A percentile compares a stretch with the other conserved stretches of the same genome.
These are phyloP conservation scores for Skeletonema costatum DNA, from an alignment of 108 stramenopile genomes.

Conservation along the genomic window DNA sequence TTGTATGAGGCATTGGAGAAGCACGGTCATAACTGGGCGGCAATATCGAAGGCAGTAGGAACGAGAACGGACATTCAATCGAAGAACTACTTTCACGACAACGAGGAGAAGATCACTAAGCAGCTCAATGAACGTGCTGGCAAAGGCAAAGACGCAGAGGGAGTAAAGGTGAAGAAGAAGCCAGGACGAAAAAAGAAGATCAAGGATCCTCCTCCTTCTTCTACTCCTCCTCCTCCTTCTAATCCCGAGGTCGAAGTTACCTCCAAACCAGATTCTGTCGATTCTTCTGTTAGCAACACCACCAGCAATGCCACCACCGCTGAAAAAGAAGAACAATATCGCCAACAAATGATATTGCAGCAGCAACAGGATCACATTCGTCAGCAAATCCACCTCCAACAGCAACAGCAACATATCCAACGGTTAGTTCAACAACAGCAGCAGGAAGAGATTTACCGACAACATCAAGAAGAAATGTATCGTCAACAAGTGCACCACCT, in stretches of 20 bases:
- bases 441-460: slow-evolving; percentile 20
- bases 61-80: slow-evolving; percentile 78
- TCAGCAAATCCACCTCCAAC: slow-evolving; percentile 22
- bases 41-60: slow-evolving; percentile 66
- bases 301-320: background rate
- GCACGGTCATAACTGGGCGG: slow-evolving; percentile 70
- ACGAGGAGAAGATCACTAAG: slow-evolving; percentile 72
- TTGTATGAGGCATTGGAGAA: slow-evolving; percentile 79
- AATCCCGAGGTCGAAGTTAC: background rate
- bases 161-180: slow-evolving; percentile 4
- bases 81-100: slow-evolving; percentile 90
- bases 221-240: background rate
- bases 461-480: slow-evolving; percentile 23
- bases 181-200: slow-evolving; percentile 15
- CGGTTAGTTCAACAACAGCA: slow-evolving; percentile 21
- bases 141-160: slow-evolving; percentile 1
- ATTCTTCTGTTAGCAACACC: slow-evolving; percentile 1
- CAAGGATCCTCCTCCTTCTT: background rate
- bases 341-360: slow-evolving; percentile 27
- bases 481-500: slow-evolving; percentile 13
- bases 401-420: slow-evolving; percentile 20
- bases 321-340: slow-evolving; percentile 23
- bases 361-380: slow-evolving; percentile 23
- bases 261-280: background rate
- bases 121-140: slow-evolving; percentile 8